phyloP scores from a whole-genome alignment of 2,329 filamentous ascomycete species.

The Neobulgaria alba region DNA sequence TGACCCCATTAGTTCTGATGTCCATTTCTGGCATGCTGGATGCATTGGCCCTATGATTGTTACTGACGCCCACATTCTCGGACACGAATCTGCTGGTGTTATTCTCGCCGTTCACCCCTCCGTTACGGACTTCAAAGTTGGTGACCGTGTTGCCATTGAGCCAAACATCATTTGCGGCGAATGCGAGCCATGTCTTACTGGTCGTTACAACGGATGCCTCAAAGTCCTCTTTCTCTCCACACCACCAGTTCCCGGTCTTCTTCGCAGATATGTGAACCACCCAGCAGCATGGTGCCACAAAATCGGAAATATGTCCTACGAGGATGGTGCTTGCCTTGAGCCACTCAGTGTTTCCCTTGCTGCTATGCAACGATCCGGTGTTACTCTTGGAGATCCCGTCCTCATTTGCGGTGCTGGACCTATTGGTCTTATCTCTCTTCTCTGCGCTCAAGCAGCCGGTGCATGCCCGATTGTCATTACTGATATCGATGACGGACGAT shows the following conservation, averaged over 20 bases:
- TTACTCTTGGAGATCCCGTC: conserved; percentile 77
- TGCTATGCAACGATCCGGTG: conserved; percentile 72
- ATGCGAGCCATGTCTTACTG: conserved; percentile 86
- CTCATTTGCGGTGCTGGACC: conserved; percentile 89
- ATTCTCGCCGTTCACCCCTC: conserved; percentile 75
- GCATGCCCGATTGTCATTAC: conserved; percentile 89
- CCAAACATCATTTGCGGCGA: conserved; percentile 86
- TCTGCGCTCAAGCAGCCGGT: conserved; percentile 78
- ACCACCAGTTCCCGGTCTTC: conserved; percentile 76
- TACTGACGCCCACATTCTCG: conserved; percentile 77
- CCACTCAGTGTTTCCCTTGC: conserved; percentile 84
- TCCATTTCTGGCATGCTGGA: conserved; percentile 95
- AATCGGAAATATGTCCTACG: conserved; percentile 84
- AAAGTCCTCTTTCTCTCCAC: conserved; percentile 81
- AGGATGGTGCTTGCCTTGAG: conserved; percentile 85
- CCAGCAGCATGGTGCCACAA: conserved; percentile 94
- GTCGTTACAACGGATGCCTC: conserved; percentile 92
- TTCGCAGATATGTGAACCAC: conserved; percentile 91
- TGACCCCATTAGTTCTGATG: conserved; percentile 55
- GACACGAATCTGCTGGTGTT: conserved; percentile 85
- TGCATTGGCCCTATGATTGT: conserved; percentile 97
- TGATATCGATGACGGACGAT: conserved; percentile 80
- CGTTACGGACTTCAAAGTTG: conserved; percentile 68
- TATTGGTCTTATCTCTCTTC: conserved; percentile 81
- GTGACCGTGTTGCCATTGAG: conserved; percentile 89